phyloP scores from a whole-genome alignment of 1,139 yeast species.

The Kurtzmaniella quercitrusa region DNA sequence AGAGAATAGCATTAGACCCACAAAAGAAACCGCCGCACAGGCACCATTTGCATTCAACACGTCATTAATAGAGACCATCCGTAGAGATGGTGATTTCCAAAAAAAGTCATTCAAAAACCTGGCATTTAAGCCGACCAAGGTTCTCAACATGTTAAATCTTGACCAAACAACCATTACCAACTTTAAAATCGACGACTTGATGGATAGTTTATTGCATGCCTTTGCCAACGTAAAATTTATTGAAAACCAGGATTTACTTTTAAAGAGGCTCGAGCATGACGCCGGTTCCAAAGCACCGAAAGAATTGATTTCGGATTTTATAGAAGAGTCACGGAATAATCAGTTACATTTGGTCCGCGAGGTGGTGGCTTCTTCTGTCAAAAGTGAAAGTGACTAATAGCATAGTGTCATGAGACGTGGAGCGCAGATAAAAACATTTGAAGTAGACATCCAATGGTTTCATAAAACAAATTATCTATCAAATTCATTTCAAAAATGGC shows the following conservation, averaged over 20 bases:
- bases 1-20: not conserved
- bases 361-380: too few species aligned
- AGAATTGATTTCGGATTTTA: conserved; percentile 3
- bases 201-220: conserved; percentile 15
- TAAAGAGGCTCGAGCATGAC: not conserved
- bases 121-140: conserved; percentile 5
- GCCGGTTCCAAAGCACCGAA: conserved; percentile 2
- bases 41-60: conserved; percentile 3
- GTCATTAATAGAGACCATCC: not conserved
- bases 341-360: conserved; percentile 5
- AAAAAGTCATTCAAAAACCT: conserved; percentile 2
- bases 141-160: conserved; percentile 3
- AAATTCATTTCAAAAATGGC: too few species aligned
- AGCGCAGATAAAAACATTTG: too few species aligned
- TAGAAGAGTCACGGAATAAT: conserved; percentile 2
- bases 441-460: too few species aligned
- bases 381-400: too few species aligned
- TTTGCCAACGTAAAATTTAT: conserved; percentile 11
- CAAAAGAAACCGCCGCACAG: not conserved
- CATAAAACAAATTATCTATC: too few species aligned
- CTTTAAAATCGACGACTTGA: conserved; percentile 14
- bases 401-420: too few species aligned
- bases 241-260: conserved; percentile 9
- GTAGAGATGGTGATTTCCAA: not conserved
- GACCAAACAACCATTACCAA: conserved; percentile 5